Conservation (phyloP, 257 asterid species). For the Voacanga thouarsii region DNA sequence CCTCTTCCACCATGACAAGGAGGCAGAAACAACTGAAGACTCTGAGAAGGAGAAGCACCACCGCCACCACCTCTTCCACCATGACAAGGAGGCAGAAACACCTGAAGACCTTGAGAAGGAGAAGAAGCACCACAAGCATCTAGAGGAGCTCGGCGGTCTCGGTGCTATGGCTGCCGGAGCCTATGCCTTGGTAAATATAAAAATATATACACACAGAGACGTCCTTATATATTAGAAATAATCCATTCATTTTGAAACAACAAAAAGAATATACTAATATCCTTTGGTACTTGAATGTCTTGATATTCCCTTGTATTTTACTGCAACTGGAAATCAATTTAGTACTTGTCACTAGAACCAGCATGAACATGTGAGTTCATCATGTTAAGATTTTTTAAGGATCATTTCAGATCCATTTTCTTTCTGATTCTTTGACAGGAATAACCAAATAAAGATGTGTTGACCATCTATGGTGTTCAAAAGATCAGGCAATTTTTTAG, state of each 20-base stretch:
- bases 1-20: constrained; percentile 50
- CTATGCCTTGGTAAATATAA: constrained; percentile 50
- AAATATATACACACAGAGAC: background rate
- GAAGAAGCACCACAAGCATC: constrained; percentile 53
- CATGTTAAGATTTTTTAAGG: too few relatives aligned
- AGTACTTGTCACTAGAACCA: too few relatives aligned
- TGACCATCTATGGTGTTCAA: background rate
- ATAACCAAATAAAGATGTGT: background rate
- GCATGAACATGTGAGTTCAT: too few relatives aligned
- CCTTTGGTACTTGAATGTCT: too few relatives aligned
- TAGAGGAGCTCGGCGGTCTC: constrained; percentile 46
- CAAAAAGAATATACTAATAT: background rate
- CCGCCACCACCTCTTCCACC: constrained; percentile 47
- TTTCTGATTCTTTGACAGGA: too few relatives aligned
- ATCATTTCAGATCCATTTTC: too few relatives aligned
- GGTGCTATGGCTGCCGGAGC: constrained; percentile 56
- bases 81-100: constrained; percentile 38
- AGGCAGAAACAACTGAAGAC: constrained; percentile 28
- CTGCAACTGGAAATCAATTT: too few relatives aligned
- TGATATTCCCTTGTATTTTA: too few relatives aligned
- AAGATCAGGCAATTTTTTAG: background rate
- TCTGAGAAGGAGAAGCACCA: constrained; percentile 46
- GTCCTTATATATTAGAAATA: too few relatives aligned
- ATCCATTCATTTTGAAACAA: background rate
- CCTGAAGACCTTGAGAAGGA: constrained; percentile 43